These are phyloP conservation scores for Miscanthus sacchariflorus DNA, from an alignment of 202 grass and related monocot species.

Conservation along the genomic window DNA sequence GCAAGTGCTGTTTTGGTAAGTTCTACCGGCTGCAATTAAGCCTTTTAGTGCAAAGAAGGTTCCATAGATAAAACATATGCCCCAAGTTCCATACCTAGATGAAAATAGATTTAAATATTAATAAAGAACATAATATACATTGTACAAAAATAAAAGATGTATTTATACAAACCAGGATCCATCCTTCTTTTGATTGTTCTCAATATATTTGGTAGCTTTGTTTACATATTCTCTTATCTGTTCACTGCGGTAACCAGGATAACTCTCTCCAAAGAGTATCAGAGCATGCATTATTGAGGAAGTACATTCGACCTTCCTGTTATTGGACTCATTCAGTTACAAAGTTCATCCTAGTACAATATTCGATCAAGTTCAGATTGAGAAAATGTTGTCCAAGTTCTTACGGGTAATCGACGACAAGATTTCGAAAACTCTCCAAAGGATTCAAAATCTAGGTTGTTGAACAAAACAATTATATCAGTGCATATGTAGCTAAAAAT, in stretches of 20 bases:
- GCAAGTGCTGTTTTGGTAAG: conserved; percentile 20
- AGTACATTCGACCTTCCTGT: conserved; percentile 46
- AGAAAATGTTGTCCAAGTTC: neutral
- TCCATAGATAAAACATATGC: conserved; percentile 47
- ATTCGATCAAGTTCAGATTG: neutral
- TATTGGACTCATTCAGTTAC: neutral
- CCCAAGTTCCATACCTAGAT: conserved; percentile 58
- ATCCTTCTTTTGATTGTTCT: conserved; percentile 45
- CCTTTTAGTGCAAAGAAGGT: conserved; percentile 40
- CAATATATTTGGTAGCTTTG: conserved; percentile 41
- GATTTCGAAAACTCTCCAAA: conserved; percentile 34
- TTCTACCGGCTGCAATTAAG: conserved; percentile 45
- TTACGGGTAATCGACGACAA: conserved; percentile 36
- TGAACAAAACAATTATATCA: too few species aligned
- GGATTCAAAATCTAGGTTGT: conserved; percentile 34
- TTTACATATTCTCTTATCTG: conserved; percentile 32
- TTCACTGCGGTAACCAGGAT: conserved; percentile 22
- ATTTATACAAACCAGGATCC: too few species aligned
- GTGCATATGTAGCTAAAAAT: too few species aligned
- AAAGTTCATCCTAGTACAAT: neutral
- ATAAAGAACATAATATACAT: too few species aligned
- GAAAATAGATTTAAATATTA: neutral
- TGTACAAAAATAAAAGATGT: too few species aligned
- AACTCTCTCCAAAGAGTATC: conserved; percentile 1
- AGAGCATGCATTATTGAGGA: conserved; percentile 20